A percentile compares a stretch with the other conserved stretches of the same genome.
Conservation (phyloP, 2,329 filamentous ascomycete species). For the Zymoseptoria pseudotritici region DNA sequence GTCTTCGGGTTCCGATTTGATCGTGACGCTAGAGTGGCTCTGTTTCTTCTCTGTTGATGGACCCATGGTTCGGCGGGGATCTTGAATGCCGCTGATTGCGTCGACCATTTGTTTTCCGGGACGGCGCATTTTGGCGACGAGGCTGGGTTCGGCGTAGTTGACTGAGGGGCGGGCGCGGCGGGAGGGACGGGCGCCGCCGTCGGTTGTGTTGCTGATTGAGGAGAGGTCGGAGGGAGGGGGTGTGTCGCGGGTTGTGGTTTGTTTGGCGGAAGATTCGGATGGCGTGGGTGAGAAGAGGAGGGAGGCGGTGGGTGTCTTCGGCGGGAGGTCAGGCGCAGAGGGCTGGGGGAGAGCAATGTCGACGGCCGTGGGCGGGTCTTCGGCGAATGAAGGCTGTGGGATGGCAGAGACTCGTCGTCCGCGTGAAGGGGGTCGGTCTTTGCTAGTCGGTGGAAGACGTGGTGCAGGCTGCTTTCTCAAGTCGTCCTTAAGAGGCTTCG, state of each 20-base stretch:
- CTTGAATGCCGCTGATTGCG: slow-evolving; percentile 33
- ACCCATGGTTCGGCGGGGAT: slow-evolving; percentile 24
- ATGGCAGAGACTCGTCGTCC: slow-evolving; percentile 17
- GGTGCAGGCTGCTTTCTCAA: slow-evolving; percentile 13
- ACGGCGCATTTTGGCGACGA: slow-evolving; percentile 44
- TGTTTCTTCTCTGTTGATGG: slow-evolving; percentile 9
- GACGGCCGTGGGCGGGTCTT: slow-evolving; percentile 15
- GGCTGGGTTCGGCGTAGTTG: slow-evolving; percentile 44
- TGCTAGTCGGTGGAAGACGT: slow-evolving; percentile 6
- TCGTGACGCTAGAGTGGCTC: slow-evolving; percentile 9
- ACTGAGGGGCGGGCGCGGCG: slow-evolving; percentile 40
- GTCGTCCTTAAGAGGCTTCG: slow-evolving; percentile 12
- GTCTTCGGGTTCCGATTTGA: slow-evolving; percentile 26
- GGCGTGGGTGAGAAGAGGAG: slow-evolving; percentile 39
- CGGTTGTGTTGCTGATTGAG: slow-evolving; percentile 26
- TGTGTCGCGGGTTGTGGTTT: slow-evolving; percentile 29
- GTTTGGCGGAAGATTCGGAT: slow-evolving; percentile 32
- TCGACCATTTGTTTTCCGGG: slow-evolving; percentile 41
- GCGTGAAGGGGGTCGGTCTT: slow-evolving; percentile 24
- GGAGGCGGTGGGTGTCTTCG: slow-evolving; percentile 24
- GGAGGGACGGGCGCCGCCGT: slow-evolving; percentile 33
- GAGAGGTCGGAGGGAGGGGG: slow-evolving; percentile 36
- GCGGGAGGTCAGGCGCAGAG: slow-evolving; percentile 6
- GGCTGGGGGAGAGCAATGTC: slow-evolving; percentile 17
- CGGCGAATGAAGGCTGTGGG: neutral